A percentile compares a stretch with the other conserved stretches of the same genome.
Evolutionary conservation across 2,329 filamentous ascomycete species (phyloP).

Genomic region (Verticillium longisporum): DNA sequence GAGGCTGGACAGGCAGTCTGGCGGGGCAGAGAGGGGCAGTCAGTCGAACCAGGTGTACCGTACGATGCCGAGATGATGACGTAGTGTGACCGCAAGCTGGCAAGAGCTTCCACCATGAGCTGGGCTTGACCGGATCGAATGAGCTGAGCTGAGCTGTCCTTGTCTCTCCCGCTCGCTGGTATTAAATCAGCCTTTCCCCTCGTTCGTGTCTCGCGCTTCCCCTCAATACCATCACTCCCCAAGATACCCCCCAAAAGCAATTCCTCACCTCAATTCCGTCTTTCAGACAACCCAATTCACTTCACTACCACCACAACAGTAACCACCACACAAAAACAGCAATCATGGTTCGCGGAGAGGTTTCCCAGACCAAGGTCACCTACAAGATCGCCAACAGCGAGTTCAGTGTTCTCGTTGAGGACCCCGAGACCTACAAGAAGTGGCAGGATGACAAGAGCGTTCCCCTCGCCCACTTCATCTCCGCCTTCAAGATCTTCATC

Average conservation of each 20-base stretch:
- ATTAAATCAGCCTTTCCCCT: neutral
- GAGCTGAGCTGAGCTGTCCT: conserved; percentile 1
- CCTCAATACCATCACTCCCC: neutral
- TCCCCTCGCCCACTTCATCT: conserved; percentile 78
- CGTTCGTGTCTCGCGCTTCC: neutral
- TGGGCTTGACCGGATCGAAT: conserved; percentile 5
- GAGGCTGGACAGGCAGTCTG: neutral
- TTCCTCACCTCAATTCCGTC: neutral
- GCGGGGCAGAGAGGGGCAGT: conserved; percentile 8
- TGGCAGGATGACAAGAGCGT: conserved; percentile 77
- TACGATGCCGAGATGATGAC: conserved; percentile 9
- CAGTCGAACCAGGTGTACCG: conserved; percentile 3
- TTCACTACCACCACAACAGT: neutral
- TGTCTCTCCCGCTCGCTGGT: neutral
- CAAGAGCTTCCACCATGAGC: conserved; percentile 5
- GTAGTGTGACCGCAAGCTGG: conserved; percentile 12
- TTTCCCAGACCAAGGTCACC: conserved; percentile 69
- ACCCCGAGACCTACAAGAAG: conserved; percentile 59
- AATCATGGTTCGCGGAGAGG: conserved; percentile 67
- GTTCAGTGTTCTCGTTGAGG: conserved; percentile 55
- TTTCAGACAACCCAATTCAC: neutral
- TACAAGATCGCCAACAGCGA: conserved; percentile 65
- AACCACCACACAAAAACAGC: conserved; percentile 7
- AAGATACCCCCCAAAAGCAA: neutral
- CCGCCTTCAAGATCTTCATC: conserved; percentile 80